Base-by-base conservation (phyloP, 768 basidiomycete genomes). In the Leccinum barrowsii region DNA sequence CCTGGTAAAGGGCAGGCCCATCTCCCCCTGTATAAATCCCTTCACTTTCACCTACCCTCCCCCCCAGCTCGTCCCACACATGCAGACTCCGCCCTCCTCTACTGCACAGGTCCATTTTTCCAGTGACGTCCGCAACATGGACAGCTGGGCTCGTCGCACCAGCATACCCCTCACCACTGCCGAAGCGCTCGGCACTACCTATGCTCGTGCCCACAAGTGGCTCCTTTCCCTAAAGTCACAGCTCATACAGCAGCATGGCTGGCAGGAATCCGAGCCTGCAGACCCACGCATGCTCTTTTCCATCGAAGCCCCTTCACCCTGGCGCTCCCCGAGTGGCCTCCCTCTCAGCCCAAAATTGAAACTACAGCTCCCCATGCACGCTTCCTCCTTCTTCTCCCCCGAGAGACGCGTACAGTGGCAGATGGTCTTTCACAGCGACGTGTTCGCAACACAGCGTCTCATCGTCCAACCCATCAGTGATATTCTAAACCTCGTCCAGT, bases 381-480 rank as follows among this genome's bases (percentile, higher is more conserved):
- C 90, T 40, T 86, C 85, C 42, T 90, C 90, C 24, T 92, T 93
- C 74, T 93, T 92, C 76, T 88, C 86, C 51, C 89, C 89, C 11
- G 89, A 92, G 70, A 78, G 90, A 64, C 84, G 89, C 59, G 82
- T 92, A 49, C 90, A 92, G 70, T 93, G 91, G 90, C 84, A 92
- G 71, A 91, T 92, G 90, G 89, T 91, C 65, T 93, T 93, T 69
- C 90, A 87, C 70, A 84, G 82, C 66, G 86, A 87, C 72, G 83
- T 85, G 52, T 89, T 88, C 73, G 85, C 86, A 66, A 85, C 83
- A 28, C 80, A 86, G 56, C 79, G 86, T 34, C 85, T 86, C 71
- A 82, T 85, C 63, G 82, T 84, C 56, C 80, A 82, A 30, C 87
- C 87, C 50, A 81, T 89, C 70, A 83, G 80, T 72, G 86, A 88